Evolutionary conservation across 176 grass and related monocot species (phyloP), one percentile per base, ranked within the genome.

Genomic region (Metroxylon sagu): DNA sequence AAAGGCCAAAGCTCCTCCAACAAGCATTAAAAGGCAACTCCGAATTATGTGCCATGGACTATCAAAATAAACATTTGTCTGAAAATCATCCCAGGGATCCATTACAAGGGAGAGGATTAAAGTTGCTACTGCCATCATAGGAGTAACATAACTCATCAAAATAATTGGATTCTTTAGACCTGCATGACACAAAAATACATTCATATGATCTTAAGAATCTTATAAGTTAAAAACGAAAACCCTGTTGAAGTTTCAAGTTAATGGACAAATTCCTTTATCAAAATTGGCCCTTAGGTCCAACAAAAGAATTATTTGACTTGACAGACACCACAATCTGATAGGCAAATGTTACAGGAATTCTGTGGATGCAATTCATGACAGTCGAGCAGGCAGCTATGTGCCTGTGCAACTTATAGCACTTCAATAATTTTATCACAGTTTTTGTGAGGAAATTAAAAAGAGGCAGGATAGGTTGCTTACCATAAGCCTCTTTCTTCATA

Each of bases 111-210:
- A 98, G n/a, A 90, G 64, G 65, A 98, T 57, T 78, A 98, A 78
- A 51, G 93, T 98, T 18, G 87, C 84, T 58, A 92, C 50, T 35
- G 93, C 84, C 93, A 98, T 98, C 61, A 91, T 69, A 57, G 93
- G 93, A 59, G 93, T 89, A 72, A 98, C 84, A 68, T 89, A 76
- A 79, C 85, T 92, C 93, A 98, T 98, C 60, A 98, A 49, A 51
- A 81, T 98, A 66, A 98, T 98, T 56, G 93, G 93, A 81, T 98
- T 75, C 78, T 92, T 98, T 29, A 98, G 66, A 68, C 93, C 93
- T 98, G 77, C 52, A 67, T 52, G 23, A 66, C 25, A 51, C 65
- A 77, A 74, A 79, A 39, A 55, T 68, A 77, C 55, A 50, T 25
- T 43, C 12, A 72, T 19, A 73, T 79, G 29, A 81, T 57, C 16